A percentile compares a stretch with the other conserved stretches of the same genome.
Conservation (phyloP, 176 grass and related monocot genomes). For the Saccharum officinarum region DNA sequence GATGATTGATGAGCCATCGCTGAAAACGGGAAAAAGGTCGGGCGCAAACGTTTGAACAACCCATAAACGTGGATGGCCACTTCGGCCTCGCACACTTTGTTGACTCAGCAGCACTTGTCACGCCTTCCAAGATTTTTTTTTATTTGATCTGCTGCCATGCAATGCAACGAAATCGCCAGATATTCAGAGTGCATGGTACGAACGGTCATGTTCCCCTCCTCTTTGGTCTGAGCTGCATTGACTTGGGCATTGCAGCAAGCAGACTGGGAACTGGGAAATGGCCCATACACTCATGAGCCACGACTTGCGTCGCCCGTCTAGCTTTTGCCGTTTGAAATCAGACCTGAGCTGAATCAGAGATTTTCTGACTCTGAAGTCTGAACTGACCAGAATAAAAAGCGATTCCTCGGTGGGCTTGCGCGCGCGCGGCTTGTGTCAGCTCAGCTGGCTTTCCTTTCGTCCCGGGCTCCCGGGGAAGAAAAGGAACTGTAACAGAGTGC, state of each 20-base stretch:
- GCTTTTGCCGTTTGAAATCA: background rate
- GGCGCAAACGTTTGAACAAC: background rate
- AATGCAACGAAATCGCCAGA: background rate
- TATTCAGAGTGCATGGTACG: background rate
- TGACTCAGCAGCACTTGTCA: background rate
- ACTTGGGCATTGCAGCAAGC: background rate
- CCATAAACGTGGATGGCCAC: background rate
- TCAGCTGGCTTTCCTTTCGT: background rate
- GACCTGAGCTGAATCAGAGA: background rate
- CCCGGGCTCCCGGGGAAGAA: background rate
- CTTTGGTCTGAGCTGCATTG: background rate
- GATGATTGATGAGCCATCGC: background rate
- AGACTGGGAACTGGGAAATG: background rate
- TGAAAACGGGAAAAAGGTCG: background rate
- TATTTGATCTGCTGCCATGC: background rate
- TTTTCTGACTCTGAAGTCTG: background rate
- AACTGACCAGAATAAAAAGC: background rate
- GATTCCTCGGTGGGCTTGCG: background rate
- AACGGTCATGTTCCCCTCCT: background rate
- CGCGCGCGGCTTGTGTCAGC: background rate
- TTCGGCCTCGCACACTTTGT: constrained; percentile 5
- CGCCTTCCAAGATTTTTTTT: background rate
- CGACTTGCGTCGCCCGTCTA: background rate
- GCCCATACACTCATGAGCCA: background rate
- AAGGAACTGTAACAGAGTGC: background rate